Base-by-base conservation (phyloP, 164 flowering plant species). In the Chimonanthus praecox region DNA sequence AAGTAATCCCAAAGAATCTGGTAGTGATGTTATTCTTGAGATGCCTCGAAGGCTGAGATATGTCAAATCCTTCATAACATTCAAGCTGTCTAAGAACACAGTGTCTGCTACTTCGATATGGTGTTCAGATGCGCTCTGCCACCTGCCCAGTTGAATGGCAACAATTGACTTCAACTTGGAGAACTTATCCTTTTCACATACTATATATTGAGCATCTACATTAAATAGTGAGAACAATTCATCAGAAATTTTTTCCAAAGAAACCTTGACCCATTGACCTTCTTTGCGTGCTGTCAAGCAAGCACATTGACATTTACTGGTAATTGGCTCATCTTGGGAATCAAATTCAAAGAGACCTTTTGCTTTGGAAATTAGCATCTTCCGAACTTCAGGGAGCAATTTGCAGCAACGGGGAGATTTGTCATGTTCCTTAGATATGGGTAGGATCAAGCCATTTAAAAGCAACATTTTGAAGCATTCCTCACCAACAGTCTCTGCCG, bases 11-110 rank as follows among this genome's bases (percentile, higher is more conserved):
- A 85, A 48, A 0, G 84, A 75, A 66, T 51, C 33, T 2, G 86
- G 85, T 44, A 87, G 75, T 69, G 68, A 48, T 2, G 20, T 69
- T 4, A 87, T 76, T 64, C 84, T 75, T 3, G 84, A 87, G 7
- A 85, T 76, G 3, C 90, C 90, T 79, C 75, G 82, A 49, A 87
- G 82, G 70, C 88, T 83, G 0, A 87, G 72, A 66, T 67, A 80
- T 77, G 71, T 76, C 8, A 87, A 60, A 2, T 64, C 7, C 16
- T 69, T 75, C 78, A 73, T 33, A 13, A 16, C 48, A 50, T 47
- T 58, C 20, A 84, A 54, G 7, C 18, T 70, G 11, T 77, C 71
- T 6, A 81, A 66, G 54, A 79, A 75, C 2, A 81, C 69, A 1
- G 50, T 48, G 44, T 69, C 68, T 9, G 76, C 85, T 0, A 82